phyloP scores from a whole-genome alignment of 495 filamentous ascomycete species.

The Penicillium taxi region DNA sequence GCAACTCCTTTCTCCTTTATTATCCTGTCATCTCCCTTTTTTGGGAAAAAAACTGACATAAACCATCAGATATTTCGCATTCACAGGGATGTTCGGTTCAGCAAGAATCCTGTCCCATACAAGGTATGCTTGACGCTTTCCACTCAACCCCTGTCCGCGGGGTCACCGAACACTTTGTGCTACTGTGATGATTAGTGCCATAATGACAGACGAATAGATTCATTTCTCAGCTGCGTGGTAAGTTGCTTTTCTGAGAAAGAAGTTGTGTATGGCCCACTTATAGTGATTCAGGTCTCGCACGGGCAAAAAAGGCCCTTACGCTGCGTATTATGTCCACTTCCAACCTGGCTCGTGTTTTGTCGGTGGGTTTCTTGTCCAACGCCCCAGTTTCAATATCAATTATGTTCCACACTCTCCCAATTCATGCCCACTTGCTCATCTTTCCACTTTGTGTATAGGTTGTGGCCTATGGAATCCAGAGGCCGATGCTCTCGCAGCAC shows the following conservation, averaged over 20 bases:
- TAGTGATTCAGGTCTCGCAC: conserved; percentile 55
- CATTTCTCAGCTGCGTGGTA: conserved; percentile 78
- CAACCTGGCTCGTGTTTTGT: conserved; percentile 53
- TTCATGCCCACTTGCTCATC: conserved; percentile 1
- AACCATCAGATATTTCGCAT: conserved; percentile 64
- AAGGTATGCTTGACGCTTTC: conserved; percentile 48
- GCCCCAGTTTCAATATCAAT: conserved; percentile 2
- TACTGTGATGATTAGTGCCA: conserved; percentile 15
- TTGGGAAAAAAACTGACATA: conserved; percentile 1
- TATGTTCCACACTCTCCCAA: neutral
- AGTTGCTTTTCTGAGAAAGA: conserved; percentile 10
- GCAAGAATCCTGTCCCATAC: conserved; percentile 74
- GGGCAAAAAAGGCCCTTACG: conserved; percentile 78
- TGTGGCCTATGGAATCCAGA: conserved; percentile 77
- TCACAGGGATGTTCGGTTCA: conserved; percentile 74
- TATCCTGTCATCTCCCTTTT: neutral
- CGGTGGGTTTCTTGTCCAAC: conserved; percentile 43
- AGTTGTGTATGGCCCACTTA: conserved; percentile 18
- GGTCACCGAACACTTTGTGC: conserved; percentile 8
- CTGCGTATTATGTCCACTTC: conserved; percentile 70
- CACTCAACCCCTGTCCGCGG: neutral
- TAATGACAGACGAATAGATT: conserved; percentile 40
- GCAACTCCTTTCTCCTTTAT: conserved; percentile 1
- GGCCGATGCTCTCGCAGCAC: conserved; percentile 45
- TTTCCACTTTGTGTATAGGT: conserved; percentile 40